Evolutionary conservation across 2,329 filamentous ascomycete genomes (phyloP), one percentile per base, ranked within the genome.

Genomic region (Neofusicoccum cordaticola): DNA sequence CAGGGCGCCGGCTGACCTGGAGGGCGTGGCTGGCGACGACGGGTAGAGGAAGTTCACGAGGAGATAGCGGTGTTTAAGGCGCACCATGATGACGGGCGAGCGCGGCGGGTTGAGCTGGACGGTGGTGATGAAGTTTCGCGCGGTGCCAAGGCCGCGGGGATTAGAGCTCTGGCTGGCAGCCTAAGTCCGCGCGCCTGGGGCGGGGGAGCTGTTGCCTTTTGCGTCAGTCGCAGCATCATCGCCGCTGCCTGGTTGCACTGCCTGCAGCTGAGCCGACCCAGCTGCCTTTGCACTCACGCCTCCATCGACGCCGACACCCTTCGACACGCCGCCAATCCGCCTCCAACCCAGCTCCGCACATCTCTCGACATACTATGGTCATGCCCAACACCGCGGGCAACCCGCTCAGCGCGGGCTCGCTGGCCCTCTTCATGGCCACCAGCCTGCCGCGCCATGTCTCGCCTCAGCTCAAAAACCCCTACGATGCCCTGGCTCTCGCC

Each of bases 21-120:
- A 72, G 57, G 65, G 75, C 73, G 67, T 66, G 34, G 63, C 66
- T 9, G 81, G 68, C 12, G 86, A 80, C 6, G 87, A 84, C 0
- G 93, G 92, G 72, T 97, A 97, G 52, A 98, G 84, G 69, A 98
- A 93, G 75, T 96, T 92, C 67, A 98, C 87, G n/a, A 98, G 87
- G 17, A 99, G 86, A 77, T 99, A 99, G 72, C 95, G 89, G 78
- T 97, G 90, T 79, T 99, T 99, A 70, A 98, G 87, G 74, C 95
- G 92, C 66, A 99, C 95, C 95, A 99, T 97, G n/a, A 34, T 13
- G 56, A 27, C n/a, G 42, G 11, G 22, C 11, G 13, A 1, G 56
- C 4, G 3, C 19, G 11, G 50, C 17, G 61, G 15, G 56, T 11
- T 2, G 56, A 3, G 52, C 17, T 39, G 41, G 41, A 31, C 22